A percentile compares a stretch with the other conserved stretches of the same genome.
These are phyloP conservation scores for Gracilaria gracilis DNA, from an alignment of 23 red algal species.

Conservation along the genomic window DNA sequence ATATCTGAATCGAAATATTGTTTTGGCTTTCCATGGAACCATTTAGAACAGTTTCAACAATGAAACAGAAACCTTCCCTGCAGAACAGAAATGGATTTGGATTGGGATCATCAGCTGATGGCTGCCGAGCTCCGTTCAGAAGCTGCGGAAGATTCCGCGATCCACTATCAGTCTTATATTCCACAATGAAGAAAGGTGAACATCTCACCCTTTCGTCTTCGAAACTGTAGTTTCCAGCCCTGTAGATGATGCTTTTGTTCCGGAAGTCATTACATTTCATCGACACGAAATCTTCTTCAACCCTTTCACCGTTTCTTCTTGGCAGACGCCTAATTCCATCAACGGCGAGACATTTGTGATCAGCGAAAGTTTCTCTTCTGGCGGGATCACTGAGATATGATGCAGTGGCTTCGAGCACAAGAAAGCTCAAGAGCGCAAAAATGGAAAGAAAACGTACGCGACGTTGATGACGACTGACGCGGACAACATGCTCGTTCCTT, in stretches of 20 bases:
- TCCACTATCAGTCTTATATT: not conserved
- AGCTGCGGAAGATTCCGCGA: too few species aligned
- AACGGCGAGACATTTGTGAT: not conserved
- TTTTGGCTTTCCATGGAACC: not conserved
- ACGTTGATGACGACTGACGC: not conserved
- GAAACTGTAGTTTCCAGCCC: not conserved
- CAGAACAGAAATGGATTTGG: not conserved
- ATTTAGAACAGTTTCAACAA: not conserved
- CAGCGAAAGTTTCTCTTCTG: not conserved
- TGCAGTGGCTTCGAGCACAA: not conserved
- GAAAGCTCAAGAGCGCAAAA: not conserved
- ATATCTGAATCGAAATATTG: not conserved
- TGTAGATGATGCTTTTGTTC: not conserved
- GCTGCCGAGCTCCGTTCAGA: not conserved
- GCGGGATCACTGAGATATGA: conserved; percentile 16
- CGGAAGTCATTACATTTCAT: not conserved
- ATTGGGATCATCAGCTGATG: not conserved
- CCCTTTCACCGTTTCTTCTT: not conserved
- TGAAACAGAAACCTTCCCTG: not conserved
- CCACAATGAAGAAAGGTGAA: not conserved
- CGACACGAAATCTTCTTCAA: conserved; percentile 11
- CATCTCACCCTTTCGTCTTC: conserved; percentile 10
- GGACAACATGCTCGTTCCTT: not conserved
- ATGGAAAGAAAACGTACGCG: not conserved
- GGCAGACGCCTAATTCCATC: not conserved